phyloP scores from a whole-genome alignment of 805 yeast species.

The Teunomyces cretensis region DNA sequence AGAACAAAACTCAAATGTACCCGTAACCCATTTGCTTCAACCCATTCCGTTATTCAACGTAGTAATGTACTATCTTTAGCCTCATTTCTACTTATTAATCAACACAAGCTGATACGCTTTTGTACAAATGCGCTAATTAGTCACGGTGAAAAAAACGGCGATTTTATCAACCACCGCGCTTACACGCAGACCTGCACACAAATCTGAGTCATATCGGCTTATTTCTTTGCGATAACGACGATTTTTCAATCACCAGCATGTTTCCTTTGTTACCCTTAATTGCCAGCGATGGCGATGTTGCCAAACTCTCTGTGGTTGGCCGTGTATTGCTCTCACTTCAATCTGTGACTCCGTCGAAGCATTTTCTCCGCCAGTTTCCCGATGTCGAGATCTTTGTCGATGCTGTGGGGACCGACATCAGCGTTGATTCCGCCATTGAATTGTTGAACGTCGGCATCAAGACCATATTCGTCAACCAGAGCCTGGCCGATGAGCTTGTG shows the following conservation, averaged over 20 bases:
- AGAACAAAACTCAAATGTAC: too few relatives aligned
- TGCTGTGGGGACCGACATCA: constrained; percentile 22
- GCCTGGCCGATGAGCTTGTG: constrained; percentile 29
- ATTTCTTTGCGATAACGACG: not conserved
- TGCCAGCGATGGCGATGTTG: constrained; percentile 18
- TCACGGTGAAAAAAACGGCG: not conserved
- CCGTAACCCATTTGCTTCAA: too few relatives aligned
- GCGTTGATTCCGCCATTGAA: constrained; percentile 40
- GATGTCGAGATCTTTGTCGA: constrained; percentile 32
- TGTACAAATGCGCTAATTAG: not conserved
- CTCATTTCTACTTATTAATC: not conserved
- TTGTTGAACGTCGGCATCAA: constrained; percentile 63
- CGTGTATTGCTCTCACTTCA: constrained; percentile 30
- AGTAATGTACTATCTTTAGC: too few relatives aligned
- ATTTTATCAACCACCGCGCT: not conserved
- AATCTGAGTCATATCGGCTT: constrained; percentile 1
- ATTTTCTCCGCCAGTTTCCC: constrained; percentile 32
- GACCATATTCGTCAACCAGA: constrained; percentile 39
- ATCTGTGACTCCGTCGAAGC: constrained; percentile 28
- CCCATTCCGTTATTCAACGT: too few relatives aligned
- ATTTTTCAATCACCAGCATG: constrained; percentile 18
- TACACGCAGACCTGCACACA: not conserved
- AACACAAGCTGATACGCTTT: not conserved
- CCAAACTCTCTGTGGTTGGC: constrained; percentile 32
- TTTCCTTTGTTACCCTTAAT: constrained; percentile 41